Conservation (phyloP, 805 yeast species). For the Saccharomycopsis selenospora region DNA sequence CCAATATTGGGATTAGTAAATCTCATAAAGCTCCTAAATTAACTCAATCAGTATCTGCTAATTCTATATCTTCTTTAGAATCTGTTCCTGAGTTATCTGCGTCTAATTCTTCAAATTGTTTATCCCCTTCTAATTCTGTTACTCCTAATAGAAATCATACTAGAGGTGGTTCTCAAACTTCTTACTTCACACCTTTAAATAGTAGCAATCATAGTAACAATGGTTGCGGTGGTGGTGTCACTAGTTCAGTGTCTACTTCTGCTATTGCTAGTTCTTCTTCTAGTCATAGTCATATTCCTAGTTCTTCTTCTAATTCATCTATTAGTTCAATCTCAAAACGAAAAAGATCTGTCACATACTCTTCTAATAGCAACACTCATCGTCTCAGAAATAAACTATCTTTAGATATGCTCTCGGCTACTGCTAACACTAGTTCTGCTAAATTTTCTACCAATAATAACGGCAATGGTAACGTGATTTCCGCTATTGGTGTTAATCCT, state of each 20-base stretch:
- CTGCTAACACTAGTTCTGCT: neutral
- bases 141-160: constrained; percentile 9
- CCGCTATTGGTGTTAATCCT: constrained; percentile 13
- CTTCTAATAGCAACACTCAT: constrained; percentile 3
- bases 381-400: constrained; percentile 2
- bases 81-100: constrained; percentile 17
- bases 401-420: neutral
- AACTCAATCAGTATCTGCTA: constrained; percentile 13
- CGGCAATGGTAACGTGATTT: neutral
- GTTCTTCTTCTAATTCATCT: constrained; percentile 1
- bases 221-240: no score
- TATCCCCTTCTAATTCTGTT: neutral
- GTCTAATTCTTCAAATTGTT: constrained; percentile 6
- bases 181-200: constrained; percentile 17
- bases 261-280: constrained; percentile 3
- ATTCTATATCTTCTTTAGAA: constrained; percentile 17
- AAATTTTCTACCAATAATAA: neutral
- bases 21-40: constrained; percentile 8
- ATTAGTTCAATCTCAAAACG: neutral
- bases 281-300: neutral
- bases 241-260: constrained; percentile 5
- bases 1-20: no score
- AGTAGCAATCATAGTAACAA: no score
- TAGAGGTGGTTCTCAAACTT: constrained; percentile 17
- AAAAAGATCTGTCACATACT: constrained; percentile 7